Percentiles rank a stretch among this genome's conserved stretches.
Evolutionary conservation across 1,139 yeast genomes (phyloP).

Genomic region (Scheffersomyces lignicola): DNA sequence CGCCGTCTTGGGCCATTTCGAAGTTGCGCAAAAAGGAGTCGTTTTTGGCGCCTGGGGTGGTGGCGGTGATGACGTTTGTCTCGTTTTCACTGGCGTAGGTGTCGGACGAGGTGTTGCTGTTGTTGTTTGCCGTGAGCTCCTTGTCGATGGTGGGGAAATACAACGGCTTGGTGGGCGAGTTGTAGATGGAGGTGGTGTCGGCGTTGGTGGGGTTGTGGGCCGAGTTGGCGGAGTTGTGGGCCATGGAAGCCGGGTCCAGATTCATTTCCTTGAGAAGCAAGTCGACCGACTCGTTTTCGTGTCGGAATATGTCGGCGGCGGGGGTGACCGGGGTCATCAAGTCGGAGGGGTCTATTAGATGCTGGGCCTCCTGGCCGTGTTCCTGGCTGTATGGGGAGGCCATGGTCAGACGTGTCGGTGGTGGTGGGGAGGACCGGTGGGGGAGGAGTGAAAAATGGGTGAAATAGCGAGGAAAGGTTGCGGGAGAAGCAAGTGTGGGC

Average conservation of each 20-base stretch:
- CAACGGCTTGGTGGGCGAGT: slow-evolving; percentile 40
- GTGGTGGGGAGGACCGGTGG: too few relatives aligned
- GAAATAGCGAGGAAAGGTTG: too few relatives aligned
- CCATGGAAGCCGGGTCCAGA: slow-evolving; percentile 13
- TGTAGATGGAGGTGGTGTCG: slow-evolving; percentile 12
- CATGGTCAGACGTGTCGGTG: too few relatives aligned
- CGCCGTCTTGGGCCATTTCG: slow-evolving; percentile 21
- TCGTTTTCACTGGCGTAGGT: slow-evolving; percentile 39
- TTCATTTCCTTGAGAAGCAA: slow-evolving; percentile 27
- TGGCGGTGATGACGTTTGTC: slow-evolving; percentile 4
- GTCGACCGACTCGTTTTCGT: slow-evolving; percentile 33
- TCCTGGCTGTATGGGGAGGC: too few relatives aligned
- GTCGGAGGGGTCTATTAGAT: slow-evolving; percentile 2
- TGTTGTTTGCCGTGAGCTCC: slow-evolving; percentile 17
- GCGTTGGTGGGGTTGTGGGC: slow-evolving; percentile 2
- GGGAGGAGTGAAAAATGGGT: too few relatives aligned
- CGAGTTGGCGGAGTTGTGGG: background rate
- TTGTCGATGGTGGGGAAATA: slow-evolving; percentile 25
- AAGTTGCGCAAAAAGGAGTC: slow-evolving; percentile 30
- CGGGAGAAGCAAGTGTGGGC: too few relatives aligned
- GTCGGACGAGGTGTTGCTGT: slow-evolving; percentile 32
- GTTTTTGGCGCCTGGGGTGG: slow-evolving; percentile 5
- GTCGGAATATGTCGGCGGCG: slow-evolving; percentile 20
- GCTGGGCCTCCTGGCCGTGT: slow-evolving; percentile 1
- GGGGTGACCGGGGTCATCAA: slow-evolving; percentile 3